These are phyloP conservation scores for Mortierella sp. DNA, from an alignment of 371 early-diverging fungal genomes.

Conservation along the genomic window DNA sequence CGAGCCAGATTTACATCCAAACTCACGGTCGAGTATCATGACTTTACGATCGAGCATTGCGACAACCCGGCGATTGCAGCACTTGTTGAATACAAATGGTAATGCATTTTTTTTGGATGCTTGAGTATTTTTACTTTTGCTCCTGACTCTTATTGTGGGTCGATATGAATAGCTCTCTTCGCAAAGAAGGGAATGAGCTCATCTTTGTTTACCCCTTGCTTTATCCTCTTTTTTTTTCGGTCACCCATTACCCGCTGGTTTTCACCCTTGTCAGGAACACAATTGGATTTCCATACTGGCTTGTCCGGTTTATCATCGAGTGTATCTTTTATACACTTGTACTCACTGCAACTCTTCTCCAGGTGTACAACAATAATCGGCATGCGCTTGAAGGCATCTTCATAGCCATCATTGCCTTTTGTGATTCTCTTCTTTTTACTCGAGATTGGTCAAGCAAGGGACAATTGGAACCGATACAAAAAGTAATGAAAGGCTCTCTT, in stretches of 20 bases:
- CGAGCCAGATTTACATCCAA: not conserved
- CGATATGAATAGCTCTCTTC: not conserved
- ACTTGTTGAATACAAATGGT: slow-evolving; percentile 2
- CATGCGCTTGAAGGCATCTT: not conserved
- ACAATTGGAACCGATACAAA: slow-evolving; percentile 8
- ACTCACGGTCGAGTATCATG: not conserved
- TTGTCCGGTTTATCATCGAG: slow-evolving; percentile 20
- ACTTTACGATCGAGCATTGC: too few species aligned
- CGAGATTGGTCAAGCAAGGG: slow-evolving; percentile 21
- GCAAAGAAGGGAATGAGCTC: too few species aligned
- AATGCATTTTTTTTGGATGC: too few species aligned
- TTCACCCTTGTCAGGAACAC: slow-evolving; percentile 25
- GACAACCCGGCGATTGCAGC: not conserved
- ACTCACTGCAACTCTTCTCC: slow-evolving; percentile 10
- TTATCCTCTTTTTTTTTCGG: not conserved
- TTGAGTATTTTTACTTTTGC: too few species aligned
- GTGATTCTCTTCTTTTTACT: slow-evolving; percentile 17
- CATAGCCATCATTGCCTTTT: slow-evolving; percentile 14
- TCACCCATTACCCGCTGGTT: too few species aligned
- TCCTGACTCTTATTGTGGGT: too few species aligned
- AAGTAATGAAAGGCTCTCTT: not conserved
- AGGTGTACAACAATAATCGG: slow-evolving; percentile 7
- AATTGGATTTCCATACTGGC: slow-evolving; percentile 26
- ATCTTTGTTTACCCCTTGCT: not conserved
- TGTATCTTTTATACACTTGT: slow-evolving; percentile 23